Evolutionary conservation across 2,329 filamentous ascomycete species (phyloP), one percentile per base, ranked within the genome.

Genomic region (Fusarium nodosum): DNA sequence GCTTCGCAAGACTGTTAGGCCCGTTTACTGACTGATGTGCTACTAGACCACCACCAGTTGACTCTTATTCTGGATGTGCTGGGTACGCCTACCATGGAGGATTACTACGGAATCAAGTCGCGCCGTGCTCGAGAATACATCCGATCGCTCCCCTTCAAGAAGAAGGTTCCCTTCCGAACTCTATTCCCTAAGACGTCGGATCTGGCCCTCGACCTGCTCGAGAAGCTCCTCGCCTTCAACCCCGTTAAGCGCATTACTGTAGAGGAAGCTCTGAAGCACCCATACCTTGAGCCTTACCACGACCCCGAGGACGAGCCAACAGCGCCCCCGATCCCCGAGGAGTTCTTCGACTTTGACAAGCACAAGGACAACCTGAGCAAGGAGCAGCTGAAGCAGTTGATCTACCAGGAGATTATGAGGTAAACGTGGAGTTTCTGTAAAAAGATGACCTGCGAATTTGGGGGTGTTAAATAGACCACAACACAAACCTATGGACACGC

Each of bases 131-230:
- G 96, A 71, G 96, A 99, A 83, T 99, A 99, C 84, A 99, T 99
- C 78, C 93, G 96, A 66, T 97, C 94, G 56, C 88, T 98, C 47
- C 95, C 96, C 20, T 98, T 98, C 86, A 98, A 98, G 89, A 98
- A 98, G 90, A 98, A 98, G 90, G 97, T 98, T 48, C 94, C 96
- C 0, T 96, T 97, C 89, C 93, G 96, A 80, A 93, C 92, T 45
- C 90, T 99, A 80, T 99, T 99, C 87, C 95, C 96, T 72, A 97
- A 97, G 87, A 97, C 94, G n/a, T 97, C 94, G n/a, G 95, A 98
- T 68, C 84, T 97, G 36, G 96, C 96, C 1, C 86, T 99, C 38
- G 96, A 99, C 77, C 86, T 99, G 39, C 86, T 99, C 26, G 96
- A 99, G 86, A 97, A 96, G 82, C 88, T 99, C 18, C 87, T 99